A percentile compares a stretch with the other conserved stretches of the same genome.
Evolutionary conservation across 2,329 filamentous ascomycete species (phyloP).

Genomic region (Epichloe typhina): DNA sequence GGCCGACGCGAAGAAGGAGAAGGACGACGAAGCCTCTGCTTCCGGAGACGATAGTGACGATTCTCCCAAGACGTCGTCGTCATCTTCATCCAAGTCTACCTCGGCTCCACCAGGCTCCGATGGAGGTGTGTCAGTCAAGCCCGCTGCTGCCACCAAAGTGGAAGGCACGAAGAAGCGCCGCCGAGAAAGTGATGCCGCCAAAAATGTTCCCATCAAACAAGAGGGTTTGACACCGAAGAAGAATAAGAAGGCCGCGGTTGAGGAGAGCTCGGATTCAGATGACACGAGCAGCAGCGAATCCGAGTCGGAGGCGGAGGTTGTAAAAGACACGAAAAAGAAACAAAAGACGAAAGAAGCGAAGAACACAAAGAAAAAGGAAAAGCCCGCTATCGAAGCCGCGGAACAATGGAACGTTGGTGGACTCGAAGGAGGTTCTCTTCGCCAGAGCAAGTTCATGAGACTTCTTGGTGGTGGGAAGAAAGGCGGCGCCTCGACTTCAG

Average conservation of each 20-base stretch:
- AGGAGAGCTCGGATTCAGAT: neutral
- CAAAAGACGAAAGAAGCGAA: constrained; percentile 9
- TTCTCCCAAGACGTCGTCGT: constrained; percentile 9
- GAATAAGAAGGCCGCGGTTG: neutral
- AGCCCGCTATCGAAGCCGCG: constrained; percentile 11
- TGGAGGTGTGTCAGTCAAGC: constrained; percentile 11
- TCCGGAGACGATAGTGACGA: constrained; percentile 8
- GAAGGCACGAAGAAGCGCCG: constrained; percentile 18
- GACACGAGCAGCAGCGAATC: constrained; percentile 1
- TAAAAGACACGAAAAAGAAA: constrained; percentile 8
- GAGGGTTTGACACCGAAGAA: neutral
- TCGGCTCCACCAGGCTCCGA: constrained; percentile 13
- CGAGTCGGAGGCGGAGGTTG: neutral
- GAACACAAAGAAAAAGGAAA: constrained; percentile 11
- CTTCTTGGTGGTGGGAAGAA: constrained; percentile 41
- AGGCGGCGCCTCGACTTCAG: constrained; percentile 17
- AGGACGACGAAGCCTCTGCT: constrained; percentile 7
- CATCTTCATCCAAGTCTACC: constrained; percentile 11
- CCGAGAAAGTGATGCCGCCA: constrained; percentile 14
- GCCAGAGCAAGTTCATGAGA: constrained; percentile 43
- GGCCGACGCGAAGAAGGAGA: constrained; percentile 13
- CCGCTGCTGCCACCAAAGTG: constrained; percentile 11
- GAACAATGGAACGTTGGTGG: constrained; percentile 41
- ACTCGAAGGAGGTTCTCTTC: constrained; percentile 35
- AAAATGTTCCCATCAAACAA: constrained; percentile 9